Evolutionary conservation across 176 grass and related monocot species (phyloP).

Genomic region (Tuctoria greenei): DNA sequence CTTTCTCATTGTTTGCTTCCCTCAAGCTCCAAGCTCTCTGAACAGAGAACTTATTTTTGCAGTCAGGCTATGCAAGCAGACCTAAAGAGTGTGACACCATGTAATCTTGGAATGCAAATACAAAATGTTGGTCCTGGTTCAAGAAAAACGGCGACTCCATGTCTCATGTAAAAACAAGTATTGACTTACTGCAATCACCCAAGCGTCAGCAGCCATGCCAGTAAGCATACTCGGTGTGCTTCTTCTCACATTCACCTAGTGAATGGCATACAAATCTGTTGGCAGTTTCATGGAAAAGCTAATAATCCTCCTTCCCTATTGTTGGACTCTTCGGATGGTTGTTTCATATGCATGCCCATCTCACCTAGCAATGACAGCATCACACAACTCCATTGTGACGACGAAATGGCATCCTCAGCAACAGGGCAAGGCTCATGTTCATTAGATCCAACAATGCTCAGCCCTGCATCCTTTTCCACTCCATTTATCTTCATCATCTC

Average conservation of each 20-base stretch:
- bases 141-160: neutral
- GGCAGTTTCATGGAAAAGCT: neutral
- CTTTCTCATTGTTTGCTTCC: neutral
- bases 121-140: neutral
- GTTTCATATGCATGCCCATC: slow-evolving; percentile 36
- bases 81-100: neutral
- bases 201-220: neutral
- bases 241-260: neutral
- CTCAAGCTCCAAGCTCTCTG: neutral
- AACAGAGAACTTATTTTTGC: neutral
- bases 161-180: too few relatives aligned
- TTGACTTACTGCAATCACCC: neutral
- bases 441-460: slow-evolving; percentile 30
- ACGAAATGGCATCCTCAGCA: neutral
- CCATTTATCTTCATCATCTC: slow-evolving; percentile 45
- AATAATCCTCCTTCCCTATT: neutral
- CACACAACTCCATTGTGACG: slow-evolving; percentile 5
- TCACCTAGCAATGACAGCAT: slow-evolving; percentile 32
- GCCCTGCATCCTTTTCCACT: slow-evolving; percentile 39
- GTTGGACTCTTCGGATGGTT: neutral
- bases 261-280: neutral
- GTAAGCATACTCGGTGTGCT: neutral
- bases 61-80: neutral
- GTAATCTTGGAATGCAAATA: neutral
- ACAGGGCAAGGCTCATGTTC: neutral